Evolutionary conservation across 148 eudicot genomes (phyloP).

Genomic region (Rhododendron kiyosumense): DNA sequence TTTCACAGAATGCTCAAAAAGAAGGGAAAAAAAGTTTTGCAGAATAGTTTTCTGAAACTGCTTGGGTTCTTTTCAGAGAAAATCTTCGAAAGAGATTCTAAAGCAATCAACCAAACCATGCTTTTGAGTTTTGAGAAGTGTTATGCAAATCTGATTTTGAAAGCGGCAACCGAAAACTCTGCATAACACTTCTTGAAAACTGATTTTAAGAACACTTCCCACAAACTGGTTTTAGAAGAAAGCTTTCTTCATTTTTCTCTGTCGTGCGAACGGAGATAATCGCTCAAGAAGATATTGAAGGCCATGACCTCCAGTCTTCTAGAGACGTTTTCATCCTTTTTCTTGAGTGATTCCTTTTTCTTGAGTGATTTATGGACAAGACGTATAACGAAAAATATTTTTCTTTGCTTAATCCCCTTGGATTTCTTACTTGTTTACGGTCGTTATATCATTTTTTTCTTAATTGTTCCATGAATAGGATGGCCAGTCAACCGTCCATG

Average conservation of each 20-base stretch:
- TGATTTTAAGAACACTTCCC: background rate
- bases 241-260: background rate
- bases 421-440: background rate
- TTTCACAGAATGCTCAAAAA: background rate
- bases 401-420: background rate
- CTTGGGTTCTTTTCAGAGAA: background rate
- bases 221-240: background rate
- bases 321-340: background rate
- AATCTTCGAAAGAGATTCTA: background rate
- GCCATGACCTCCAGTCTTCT: background rate
- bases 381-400: background rate
- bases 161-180: background rate
- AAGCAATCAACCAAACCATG: background rate
- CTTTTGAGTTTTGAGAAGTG: background rate
- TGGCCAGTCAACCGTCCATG: conserved; percentile 65
- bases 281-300: background rate
- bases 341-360: background rate
- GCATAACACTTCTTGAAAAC: background rate
- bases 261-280: background rate
- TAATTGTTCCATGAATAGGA: conserved; percentile 23
- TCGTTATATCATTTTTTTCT: background rate
- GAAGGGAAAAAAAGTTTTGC: background rate
- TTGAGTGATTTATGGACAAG: background rate
- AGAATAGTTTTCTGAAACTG: background rate
- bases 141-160: background rate